phyloP scores from a whole-genome alignment of 768 basidiomycete species.

The Fomitopsis pulvina region DNA sequence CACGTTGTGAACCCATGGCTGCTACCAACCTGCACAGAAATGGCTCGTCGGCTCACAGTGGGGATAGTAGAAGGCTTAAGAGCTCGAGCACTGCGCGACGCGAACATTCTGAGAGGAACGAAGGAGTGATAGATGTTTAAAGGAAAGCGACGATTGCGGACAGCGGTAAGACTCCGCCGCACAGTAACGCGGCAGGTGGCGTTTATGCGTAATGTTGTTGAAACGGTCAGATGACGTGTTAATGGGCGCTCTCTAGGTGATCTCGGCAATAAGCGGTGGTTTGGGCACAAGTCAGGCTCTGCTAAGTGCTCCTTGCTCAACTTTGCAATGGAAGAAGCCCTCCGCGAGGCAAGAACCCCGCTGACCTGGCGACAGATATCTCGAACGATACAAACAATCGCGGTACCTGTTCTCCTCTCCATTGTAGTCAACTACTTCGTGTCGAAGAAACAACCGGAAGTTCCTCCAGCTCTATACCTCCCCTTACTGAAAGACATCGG shows the following conservation, averaged over 20 bases:
- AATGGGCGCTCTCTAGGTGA: neutral
- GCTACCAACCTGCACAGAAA: conserved; percentile 27
- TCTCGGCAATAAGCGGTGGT: neutral
- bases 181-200: neutral
- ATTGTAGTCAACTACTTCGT: conserved; percentile 3
- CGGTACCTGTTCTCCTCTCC: conserved; percentile 11
- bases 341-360: neutral
- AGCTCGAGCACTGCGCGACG: conserved; percentile 14
- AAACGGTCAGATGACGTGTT: conserved; percentile 12
- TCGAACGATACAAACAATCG: conserved; percentile 8
- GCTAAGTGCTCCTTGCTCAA: neutral
- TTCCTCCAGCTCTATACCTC: conserved; percentile 9
- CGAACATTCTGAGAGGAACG: conserved; percentile 16
- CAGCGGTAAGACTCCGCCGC: neutral
- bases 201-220: conserved; percentile 3
- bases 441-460: conserved; percentile 2
- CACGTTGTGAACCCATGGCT: neutral
- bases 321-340: neutral
- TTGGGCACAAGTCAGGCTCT: neutral
- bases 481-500: conserved; percentile 15
- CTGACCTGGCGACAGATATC: conserved; percentile 11
- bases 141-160: neutral
- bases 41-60: conserved; percentile 16
- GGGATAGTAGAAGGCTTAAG: conserved; percentile 12
- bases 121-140: neutral